Conservation (phyloP, 2,329 filamentous ascomycete species). For the Verticillium klebahnii region DNA sequence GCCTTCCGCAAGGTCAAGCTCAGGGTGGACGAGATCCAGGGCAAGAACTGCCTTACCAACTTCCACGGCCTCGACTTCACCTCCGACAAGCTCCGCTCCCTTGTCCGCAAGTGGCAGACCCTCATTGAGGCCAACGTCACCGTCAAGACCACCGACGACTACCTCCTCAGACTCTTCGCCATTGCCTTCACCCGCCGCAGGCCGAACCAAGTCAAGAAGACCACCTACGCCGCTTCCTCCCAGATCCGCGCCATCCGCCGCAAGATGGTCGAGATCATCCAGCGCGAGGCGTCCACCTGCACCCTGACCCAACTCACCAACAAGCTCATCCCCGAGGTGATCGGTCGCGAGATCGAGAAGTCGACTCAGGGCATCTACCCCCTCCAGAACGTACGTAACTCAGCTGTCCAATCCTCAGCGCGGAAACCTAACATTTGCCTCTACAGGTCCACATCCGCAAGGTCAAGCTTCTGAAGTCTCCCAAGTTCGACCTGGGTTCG, state of each 20-base stretch:
- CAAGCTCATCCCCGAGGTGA: constrained; percentile 99
- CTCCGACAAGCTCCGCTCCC: constrained; percentile 98
- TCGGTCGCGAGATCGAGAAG: constrained; percentile 99
- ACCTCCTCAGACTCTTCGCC: constrained; percentile 97
- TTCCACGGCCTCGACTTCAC: constrained; percentile 99
- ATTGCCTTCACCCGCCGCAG: constrained; percentile 99
- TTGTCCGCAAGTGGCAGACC: constrained; percentile 99
- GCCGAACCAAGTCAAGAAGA: constrained; percentile 99
- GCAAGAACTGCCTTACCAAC: constrained; percentile 99
- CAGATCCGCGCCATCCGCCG: constrained; percentile 97
- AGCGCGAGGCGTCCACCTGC: constrained; percentile 90
- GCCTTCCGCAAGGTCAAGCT: constrained; percentile 99
- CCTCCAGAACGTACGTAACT: constrained; percentile 84
- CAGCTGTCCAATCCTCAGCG: too few relatives aligned
- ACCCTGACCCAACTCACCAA: constrained; percentile 93
- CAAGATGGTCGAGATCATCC: constrained; percentile 99
- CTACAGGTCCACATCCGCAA: constrained; percentile 96
- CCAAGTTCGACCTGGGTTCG: constrained; percentile 98
- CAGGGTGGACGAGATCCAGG: constrained; percentile 96
- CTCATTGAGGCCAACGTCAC: constrained; percentile 99
- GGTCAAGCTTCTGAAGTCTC: constrained; percentile 98
- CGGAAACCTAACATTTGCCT: not conserved
- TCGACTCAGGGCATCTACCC: constrained; percentile 99
- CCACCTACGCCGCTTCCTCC: constrained; percentile 93
- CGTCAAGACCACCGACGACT: constrained; percentile 99